Percentiles rank a stretch among this genome's conserved stretches.
Evolutionary conservation across 352 stramenopile genomes (phyloP).

Genomic region (Phytophthora fragariaefolia): DNA sequence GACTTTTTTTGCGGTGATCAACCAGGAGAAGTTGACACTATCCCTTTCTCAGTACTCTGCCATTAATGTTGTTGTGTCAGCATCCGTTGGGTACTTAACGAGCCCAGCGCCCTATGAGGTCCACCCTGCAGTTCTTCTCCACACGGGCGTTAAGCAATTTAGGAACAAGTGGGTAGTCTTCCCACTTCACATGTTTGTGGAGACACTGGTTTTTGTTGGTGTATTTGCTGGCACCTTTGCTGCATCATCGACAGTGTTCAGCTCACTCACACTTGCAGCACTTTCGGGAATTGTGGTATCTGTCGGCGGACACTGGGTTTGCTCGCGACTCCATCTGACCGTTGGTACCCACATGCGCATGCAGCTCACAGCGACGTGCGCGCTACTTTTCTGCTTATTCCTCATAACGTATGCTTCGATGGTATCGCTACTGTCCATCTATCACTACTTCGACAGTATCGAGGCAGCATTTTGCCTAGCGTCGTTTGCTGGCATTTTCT

Average conservation of each 20-base stretch:
- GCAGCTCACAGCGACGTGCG: conserved; percentile 75
- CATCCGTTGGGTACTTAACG: conserved; percentile 69
- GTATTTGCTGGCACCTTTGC: conserved; percentile 83
- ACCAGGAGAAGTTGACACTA: conserved; percentile 46
- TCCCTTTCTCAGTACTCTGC: conserved; percentile 81
- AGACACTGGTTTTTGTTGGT: conserved; percentile 69
- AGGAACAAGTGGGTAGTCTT: conserved; percentile 83
- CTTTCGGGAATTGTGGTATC: conserved; percentile 81
- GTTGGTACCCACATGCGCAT: conserved; percentile 58
- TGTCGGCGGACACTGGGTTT: conserved; percentile 74
- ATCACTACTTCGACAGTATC: conserved; percentile 87
- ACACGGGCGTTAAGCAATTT: conserved; percentile 59
- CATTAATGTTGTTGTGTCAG: conserved; percentile 72
- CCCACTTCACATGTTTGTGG: conserved; percentile 79
- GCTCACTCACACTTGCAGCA: conserved; percentile 73
- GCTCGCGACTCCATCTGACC: conserved; percentile 61
- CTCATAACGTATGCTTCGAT: conserved; percentile 77
- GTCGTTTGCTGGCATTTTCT: conserved; percentile 79
- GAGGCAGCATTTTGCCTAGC: conserved; percentile 86
- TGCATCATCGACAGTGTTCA: conserved; percentile 74
- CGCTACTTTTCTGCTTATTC: conserved; percentile 76
- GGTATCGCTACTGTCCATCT: conserved; percentile 79
- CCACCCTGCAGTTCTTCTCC: conserved; percentile 58
- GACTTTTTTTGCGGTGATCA: conserved; percentile 58
- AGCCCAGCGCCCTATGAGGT: conserved; percentile 70